These are phyloP conservation scores for Serendipita sp. DNA, from an alignment of 768 basidiomycete species.

Conservation along the genomic window DNA sequence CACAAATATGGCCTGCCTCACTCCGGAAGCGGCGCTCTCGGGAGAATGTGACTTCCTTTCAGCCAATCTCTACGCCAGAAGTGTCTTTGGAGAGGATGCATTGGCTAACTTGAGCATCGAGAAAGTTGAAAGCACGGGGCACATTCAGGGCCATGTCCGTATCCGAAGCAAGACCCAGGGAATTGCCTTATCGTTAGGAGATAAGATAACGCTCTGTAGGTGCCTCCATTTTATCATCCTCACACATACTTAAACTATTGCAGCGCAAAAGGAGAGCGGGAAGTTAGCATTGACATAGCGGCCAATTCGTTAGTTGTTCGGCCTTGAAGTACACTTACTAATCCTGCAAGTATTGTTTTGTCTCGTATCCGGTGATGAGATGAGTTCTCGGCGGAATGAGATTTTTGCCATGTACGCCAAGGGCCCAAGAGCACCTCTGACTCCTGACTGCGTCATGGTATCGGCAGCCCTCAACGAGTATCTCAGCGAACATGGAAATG, in stretches of 20 bases:
- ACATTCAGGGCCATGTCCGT: constrained; percentile 82
- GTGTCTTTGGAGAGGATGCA: constrained; percentile 92
- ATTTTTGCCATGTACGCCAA: background rate
- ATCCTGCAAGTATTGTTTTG: too few relatives aligned
- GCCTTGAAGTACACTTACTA: too few relatives aligned
- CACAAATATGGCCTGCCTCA: constrained; percentile 96
- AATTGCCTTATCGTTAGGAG: constrained; percentile 87
- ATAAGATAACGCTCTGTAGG: constrained; percentile 57
- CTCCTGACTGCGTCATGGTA: constrained; percentile 1
- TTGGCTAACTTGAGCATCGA: constrained; percentile 91
- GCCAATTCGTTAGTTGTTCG: too few relatives aligned
- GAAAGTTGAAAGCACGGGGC: constrained; percentile 56
- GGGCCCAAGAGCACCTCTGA: background rate
- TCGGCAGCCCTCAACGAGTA: background rate
- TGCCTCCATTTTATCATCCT: background rate
- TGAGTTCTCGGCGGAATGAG: too few relatives aligned
- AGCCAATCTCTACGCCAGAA: constrained; percentile 91
- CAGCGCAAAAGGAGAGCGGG: constrained; percentile 10
- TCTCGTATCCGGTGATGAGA: too few relatives aligned
- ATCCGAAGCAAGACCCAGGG: constrained; percentile 97
- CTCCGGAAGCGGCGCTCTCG: constrained; percentile 71
- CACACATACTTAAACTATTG: background rate
- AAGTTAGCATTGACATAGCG: background rate
- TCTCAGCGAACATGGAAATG: background rate
- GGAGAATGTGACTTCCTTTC: constrained; percentile 96